Base-by-base conservation (phyloP, 495 filamentous ascomycete genomes). In the Recurvomyces mirabilis region DNA sequence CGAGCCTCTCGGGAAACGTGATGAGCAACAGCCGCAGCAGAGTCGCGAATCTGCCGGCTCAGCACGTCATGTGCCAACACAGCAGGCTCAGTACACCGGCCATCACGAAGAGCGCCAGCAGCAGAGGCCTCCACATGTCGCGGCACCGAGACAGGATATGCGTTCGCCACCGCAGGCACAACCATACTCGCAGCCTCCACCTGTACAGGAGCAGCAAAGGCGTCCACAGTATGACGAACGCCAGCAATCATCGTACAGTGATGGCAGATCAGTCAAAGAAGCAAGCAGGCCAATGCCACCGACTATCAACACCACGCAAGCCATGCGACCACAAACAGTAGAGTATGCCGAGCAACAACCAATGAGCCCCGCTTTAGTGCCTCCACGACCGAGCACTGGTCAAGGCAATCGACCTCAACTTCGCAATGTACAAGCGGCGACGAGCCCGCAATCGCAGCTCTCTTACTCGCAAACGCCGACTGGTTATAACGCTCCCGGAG, bases 331-430 rank as follows among this genome's bases (percentile, higher is more conserved):
- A 7, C 47, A n/a, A 18, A 4, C 12, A 25, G 22, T 42, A 36
- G 5, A 29, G 2, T 43, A 23, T 21, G 28, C 26, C 21, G 44
- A 53, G 13, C 44, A 49, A 10, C 38, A 44, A 28, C 44, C 50
- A 2, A 21, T 53, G 6, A 53, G 45, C 23, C 50, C 50, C 5
- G 50, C 50, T 12, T 10, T 15, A 3, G 25, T 53, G 1, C 45
- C 39, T 11, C 33, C 31, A 18, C 39, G 39, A 11, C 39, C 47
- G 9, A 11, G 1, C 1, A 50, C 38, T 22, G 31, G 39, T 10
- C 28, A 36, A 18, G 37, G 34, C 26, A 5, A 9, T n/a, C 28
- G 28, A 9, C 28, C 28, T 9, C 9, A 9, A n/a, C 28, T 9
- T n/a, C 9, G n/a, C 28, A 30, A n/a, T n/a, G n/a, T n/a, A n/a